Evolutionary conservation across 1,139 yeast genomes (phyloP).

Genomic region (Lodderomyces theae): DNA sequence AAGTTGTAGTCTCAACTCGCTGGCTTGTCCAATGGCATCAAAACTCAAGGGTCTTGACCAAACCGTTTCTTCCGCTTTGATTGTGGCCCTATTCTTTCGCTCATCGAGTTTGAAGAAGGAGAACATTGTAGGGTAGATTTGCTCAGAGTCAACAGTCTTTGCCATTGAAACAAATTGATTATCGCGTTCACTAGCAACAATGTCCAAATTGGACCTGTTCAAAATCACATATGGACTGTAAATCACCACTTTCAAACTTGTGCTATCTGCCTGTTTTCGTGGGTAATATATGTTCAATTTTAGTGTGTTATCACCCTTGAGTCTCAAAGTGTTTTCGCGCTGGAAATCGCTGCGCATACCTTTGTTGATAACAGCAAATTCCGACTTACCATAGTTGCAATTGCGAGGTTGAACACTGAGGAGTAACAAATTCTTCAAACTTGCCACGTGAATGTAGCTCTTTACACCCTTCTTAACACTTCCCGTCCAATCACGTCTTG

Average conservation of each 20-base stretch:
- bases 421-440: conserved; percentile 65
- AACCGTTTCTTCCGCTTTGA: conserved; percentile 68
- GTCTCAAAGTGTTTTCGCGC: conserved; percentile 50
- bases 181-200: conserved; percentile 56
- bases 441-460: conserved; percentile 77
- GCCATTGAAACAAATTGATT: conserved; percentile 47
- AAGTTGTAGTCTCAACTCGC: conserved; percentile 61
- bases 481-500: conserved; percentile 70
- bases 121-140: conserved; percentile 68
- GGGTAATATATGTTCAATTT: conserved; percentile 66
- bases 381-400: conserved; percentile 66
- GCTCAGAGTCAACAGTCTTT: conserved; percentile 22
- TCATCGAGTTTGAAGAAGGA: conserved; percentile 67
- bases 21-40: conserved; percentile 85
- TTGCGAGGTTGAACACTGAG: conserved; percentile 68
- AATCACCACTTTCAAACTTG: conserved; percentile 63
- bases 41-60: conserved; percentile 78
- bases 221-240: conserved; percentile 82
- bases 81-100: conserved; percentile 64
- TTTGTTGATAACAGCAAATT: conserved; percentile 76
- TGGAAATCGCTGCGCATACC: conserved; percentile 53
- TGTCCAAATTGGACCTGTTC: conserved; percentile 72
- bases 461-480: conserved; percentile 60
- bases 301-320: conserved; percentile 37
- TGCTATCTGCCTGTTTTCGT: conserved; percentile 36